Base-by-base conservation (phyloP, 139 green algal genomes). In the Chloropicon primus region DNA sequence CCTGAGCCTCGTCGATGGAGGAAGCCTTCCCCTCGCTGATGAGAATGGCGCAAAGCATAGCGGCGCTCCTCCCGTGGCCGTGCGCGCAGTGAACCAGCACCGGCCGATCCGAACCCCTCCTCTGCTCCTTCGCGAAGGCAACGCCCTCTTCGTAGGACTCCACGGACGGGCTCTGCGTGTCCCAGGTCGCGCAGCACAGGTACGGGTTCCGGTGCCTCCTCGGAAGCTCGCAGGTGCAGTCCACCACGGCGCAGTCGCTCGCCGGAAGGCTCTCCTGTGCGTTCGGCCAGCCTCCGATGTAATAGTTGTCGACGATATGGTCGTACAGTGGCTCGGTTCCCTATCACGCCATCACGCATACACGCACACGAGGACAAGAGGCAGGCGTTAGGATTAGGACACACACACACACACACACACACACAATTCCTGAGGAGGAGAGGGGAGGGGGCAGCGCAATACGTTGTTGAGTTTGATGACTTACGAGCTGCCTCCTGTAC, bases 191-290 rank as follows among this genome's bases (percentile, higher is more conserved):
- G 27, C 92, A 74, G 23, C 72, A 76, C 2, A 87, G 75, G 74
- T 92, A 92, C 21, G 82, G 81, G 72, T 85, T 77, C 5, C 78
- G 77, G 2, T 76, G 73, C 0, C 81, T 80, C 25, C 83, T 78
- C 1, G 88, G 88, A 53, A 92, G 84, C 84, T 92, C 88, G 54
- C 86, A 92, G 0, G 88, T 92, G 26, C 89, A 83, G 53, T 92
- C 88, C 23, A 92, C 53, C 25, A 92, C 82, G 1, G 83, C 84
- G 25, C 77, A 76, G n/a, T 83, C 27, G 2, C 77, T 82, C 2
- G 81, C 53, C 26, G 87, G 88, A 27, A 92, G 76, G n/a, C 28
- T 27, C 73, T 29, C 2, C 24, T 27, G 73, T 21, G 24, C 25
- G 21, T 28, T 27, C 21, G 73, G 73, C 73, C 73, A 76, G 2